Base-by-base conservation (phyloP, 352 stramenopile genomes). In the Pythium aquatile region DNA sequence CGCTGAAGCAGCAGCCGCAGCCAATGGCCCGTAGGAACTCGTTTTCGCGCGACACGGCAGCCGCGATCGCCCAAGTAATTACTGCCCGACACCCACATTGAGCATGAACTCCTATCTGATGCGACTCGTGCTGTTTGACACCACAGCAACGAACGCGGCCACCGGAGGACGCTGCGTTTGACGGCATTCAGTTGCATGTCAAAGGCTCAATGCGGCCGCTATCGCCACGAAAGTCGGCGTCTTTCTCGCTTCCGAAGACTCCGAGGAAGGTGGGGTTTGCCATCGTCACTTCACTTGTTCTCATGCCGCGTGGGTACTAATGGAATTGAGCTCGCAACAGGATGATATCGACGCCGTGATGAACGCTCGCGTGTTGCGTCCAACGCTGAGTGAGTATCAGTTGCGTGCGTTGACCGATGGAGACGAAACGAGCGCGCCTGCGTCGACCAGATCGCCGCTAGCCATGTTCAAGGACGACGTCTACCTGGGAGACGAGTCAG, bases 1-100 rank as follows among this genome's bases (percentile, higher is more conserved):
- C 47, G 30, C 30, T 5, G 54, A 6, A 30, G 32, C 37, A 35
- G 9, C 53, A 1, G 4, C 13, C 29, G 5, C 4, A 16, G 1
- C 42, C 64, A 26, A 44, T 75, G 8, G 54, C 59, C 20, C 68
- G 73, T 2, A 65, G 73, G 26, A 77, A 74, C 42, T 80, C 70
- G 47, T 80, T 80, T 55, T 76, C 70, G 2, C 52, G 68, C n/a
- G 71, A 71, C 3, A 40, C 46, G 14, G 63, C 67, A 1, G 62
- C 61, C 11, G 56, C 64, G 14, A 78, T 80, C 47, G 65, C 68
- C 17, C 67, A 78, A 70, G 73, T 78, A 59, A n/a, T 49, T 7
- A 5, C 32, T 47, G 35, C 32, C 32, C 20, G 20, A 35, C 8
- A 35, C 5, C 32, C 32, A 35, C 8, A 35, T 35, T 35, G 32